These are phyloP conservation scores for Eimeria praecox DNA, from an alignment of 169 alveolate species.

Conservation along the genomic window DNA sequence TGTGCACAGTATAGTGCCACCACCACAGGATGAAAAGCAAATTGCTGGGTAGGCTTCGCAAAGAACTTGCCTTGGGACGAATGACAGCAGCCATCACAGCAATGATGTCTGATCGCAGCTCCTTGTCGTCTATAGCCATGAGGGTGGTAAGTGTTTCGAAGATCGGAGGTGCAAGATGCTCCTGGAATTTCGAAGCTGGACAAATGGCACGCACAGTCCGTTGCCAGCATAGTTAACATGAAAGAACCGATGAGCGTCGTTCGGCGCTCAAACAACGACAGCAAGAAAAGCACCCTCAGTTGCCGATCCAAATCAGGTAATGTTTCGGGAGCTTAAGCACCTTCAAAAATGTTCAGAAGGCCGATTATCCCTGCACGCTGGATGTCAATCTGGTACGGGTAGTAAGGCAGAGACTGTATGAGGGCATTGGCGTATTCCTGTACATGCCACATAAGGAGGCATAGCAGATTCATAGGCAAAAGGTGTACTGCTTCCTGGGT, in stretches of 20 bases:
- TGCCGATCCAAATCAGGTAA: background rate
- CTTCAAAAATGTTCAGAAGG: constrained; percentile 81
- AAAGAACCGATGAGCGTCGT: background rate
- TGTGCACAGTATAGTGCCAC: background rate
- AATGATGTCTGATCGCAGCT: constrained; percentile 76
- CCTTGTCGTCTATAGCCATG: constrained; percentile 80
- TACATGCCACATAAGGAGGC: background rate
- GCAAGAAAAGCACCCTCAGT: background rate
- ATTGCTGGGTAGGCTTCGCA: background rate
- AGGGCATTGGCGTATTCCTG: constrained; percentile 83
- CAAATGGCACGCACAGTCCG: background rate
- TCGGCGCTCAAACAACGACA: background rate
- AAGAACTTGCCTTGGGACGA: constrained; percentile 69
- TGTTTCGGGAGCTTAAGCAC: constrained; percentile 13
- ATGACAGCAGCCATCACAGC: constrained; percentile 83
- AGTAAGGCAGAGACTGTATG: constrained; percentile 80
- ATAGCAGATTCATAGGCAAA: background rate
- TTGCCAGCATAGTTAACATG: background rate
- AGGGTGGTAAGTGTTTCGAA: constrained; percentile 82
- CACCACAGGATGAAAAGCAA: background rate
- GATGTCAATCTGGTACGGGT: constrained; percentile 83
- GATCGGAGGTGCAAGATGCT: constrained; percentile 77
- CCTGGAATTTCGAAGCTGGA: constrained; percentile 79
- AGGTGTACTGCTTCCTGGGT: background rate
- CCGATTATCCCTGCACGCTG: constrained; percentile 83